Evolutionary conservation across 2,329 filamentous ascomycete genomes (phyloP).

Genomic region (Ophiostoma novo-ulmi): DNA sequence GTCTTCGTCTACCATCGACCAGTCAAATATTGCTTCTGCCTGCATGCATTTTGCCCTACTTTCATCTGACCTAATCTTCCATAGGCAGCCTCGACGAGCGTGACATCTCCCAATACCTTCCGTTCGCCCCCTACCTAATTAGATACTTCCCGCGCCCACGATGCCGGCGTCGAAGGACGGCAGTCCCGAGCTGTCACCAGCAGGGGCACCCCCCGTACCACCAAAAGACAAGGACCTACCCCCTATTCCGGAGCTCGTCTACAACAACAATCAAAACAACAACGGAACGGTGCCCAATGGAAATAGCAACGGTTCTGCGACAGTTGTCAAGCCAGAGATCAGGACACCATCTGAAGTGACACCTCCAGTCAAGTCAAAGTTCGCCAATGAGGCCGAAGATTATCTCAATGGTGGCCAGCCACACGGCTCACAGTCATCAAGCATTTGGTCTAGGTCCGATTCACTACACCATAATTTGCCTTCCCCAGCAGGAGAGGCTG

Average conservation of each 20-base stretch:
- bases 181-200: neutral
- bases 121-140: neutral
- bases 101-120: neutral
- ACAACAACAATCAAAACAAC: slow-evolving; percentile 9
- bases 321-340: neutral
- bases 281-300: slow-evolving; percentile 12
- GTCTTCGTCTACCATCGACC: neutral
- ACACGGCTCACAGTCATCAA: slow-evolving; percentile 27
- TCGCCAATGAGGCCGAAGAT: slow-evolving; percentile 33
- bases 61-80: neutral
- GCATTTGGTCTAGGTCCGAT: neutral
- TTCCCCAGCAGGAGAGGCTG: neutral
- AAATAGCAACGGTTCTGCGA: slow-evolving; percentile 17
- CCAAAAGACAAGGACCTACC: slow-evolving; percentile 24
- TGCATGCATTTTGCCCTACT: neutral
- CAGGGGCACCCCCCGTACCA: neutral
- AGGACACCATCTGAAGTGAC: neutral
- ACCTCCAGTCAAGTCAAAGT: neutral
- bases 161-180: slow-evolving; percentile 5
- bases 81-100: slow-evolving; percentile 5
- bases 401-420: slow-evolving; percentile 38
- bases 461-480: neutral
- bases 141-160: neutral
- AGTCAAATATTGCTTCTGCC: neutral
- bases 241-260: slow-evolving; percentile 5